phyloP scores from a whole-genome alignment of 352 stramenopile genomes.

The Pythium rishiriense region DNA sequence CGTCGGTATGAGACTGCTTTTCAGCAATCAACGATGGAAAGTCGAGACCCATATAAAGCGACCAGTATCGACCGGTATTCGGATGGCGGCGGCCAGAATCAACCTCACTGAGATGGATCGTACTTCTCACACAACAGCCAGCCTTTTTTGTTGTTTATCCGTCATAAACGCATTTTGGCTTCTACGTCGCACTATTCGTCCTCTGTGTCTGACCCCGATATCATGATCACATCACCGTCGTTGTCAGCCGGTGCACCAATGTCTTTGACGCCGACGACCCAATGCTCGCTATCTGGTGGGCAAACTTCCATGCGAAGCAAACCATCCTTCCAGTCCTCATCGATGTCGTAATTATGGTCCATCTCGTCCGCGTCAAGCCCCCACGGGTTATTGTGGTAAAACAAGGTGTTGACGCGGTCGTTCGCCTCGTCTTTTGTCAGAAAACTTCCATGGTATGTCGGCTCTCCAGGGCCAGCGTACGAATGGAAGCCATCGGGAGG shows the following conservation, averaged over 20 bases:
- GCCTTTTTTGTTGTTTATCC: too few species aligned
- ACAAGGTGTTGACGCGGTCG: slow-evolving; percentile 9
- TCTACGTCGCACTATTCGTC: slow-evolving; percentile 7
- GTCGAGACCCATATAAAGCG: too few species aligned
- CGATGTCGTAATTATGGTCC: slow-evolving; percentile 9
- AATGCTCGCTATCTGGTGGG: slow-evolving; percentile 16
- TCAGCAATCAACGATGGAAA: too few species aligned
- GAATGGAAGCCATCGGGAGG: slow-evolving; percentile 20
- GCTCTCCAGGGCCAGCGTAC: slow-evolving; percentile 11
- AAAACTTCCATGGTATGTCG: slow-evolving; percentile 9
- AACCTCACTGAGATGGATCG: too few species aligned
- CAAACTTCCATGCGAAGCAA: slow-evolving; percentile 14
- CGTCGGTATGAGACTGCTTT: too few species aligned
- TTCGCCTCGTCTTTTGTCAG: slow-evolving; percentile 15
- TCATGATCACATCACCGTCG: slow-evolving; percentile 21
- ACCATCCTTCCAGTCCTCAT: slow-evolving; percentile 10
- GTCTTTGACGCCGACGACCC: slow-evolving; percentile 16
- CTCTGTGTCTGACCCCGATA: slow-evolving; percentile 15
- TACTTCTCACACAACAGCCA: too few species aligned
- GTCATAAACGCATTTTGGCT: neutral
- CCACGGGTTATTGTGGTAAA: slow-evolving; percentile 25
- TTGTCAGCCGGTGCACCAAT: neutral
- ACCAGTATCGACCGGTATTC: too few species aligned
- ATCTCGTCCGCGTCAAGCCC: slow-evolving; percentile 15
- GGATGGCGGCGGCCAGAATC: too few species aligned